phyloP scores from a whole-genome alignment of 192 early-diverging fungal genomes.

The Entomortierella beljakovae region DNA sequence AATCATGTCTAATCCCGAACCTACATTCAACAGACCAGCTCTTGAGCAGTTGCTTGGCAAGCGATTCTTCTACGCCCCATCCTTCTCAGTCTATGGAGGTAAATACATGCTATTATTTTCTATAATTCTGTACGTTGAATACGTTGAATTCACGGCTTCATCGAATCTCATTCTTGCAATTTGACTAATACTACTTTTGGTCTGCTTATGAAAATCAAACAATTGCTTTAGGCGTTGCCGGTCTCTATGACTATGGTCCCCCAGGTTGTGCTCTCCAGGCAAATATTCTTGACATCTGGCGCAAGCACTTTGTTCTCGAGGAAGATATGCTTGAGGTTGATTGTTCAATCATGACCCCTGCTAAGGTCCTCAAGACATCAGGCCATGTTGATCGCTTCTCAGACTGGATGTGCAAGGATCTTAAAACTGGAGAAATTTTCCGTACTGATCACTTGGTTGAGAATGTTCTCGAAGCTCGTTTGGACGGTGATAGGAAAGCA shows the following conservation, averaged over 20 bases:
- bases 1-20: slow-evolving; percentile 41
- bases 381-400: slow-evolving; percentile 99
- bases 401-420: slow-evolving; percentile 98
- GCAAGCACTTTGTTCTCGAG: slow-evolving; percentile 97
- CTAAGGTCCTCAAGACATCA: slow-evolving; percentile 96
- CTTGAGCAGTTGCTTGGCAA: slow-evolving; percentile 77
- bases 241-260: slow-evolving; percentile 98
- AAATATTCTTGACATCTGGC: slow-evolving; percentile 91
- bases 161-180: no score
- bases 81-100: slow-evolving; percentile 97
- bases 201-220: no score
- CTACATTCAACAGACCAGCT: slow-evolving; percentile 51
- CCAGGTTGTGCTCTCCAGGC: slow-evolving; percentile 92
- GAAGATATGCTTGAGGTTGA: slow-evolving; percentile 99
- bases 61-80: slow-evolving; percentile 97
- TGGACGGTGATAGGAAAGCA: slow-evolving; percentile 88
- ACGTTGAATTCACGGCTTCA: not conserved
- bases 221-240: slow-evolving; percentile 91
- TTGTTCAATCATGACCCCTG: slow-evolving; percentile 96
- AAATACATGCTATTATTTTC: not conserved
- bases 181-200: no score
- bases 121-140: not conserved
- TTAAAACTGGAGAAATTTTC: slow-evolving; percentile 92
- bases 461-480: slow-evolving; percentile 87
- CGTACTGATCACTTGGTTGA: slow-evolving; percentile 98